A percentile compares a stretch with the other conserved stretches of the same genome.
Evolutionary conservation across 345 rosid species (phyloP).

Genomic region (Acer campestre): DNA sequence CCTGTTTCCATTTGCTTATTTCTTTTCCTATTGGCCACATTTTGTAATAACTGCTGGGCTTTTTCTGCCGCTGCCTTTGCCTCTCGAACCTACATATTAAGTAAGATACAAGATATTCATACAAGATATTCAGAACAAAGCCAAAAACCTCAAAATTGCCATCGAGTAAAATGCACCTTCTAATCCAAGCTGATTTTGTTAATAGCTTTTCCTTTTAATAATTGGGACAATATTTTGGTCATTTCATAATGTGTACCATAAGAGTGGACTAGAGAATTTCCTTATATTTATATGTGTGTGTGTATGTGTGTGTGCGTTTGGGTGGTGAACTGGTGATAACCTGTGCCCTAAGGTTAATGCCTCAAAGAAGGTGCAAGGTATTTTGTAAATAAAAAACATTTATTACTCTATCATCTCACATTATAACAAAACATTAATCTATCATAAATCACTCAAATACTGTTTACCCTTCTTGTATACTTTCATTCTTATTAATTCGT

Average conservation of each 20-base stretch:
- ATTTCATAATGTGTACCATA: background rate
- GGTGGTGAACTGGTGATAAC: no score
- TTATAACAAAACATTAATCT: no score
- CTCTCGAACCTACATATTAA: conserved; percentile 60
- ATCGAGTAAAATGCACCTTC: background rate
- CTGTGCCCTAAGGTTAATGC: no score
- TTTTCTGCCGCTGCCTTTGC: conserved; percentile 78
- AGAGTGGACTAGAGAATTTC: background rate
- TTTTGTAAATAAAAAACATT: no score
- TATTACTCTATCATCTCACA: no score
- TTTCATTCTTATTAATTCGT: no score
- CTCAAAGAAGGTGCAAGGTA: no score
- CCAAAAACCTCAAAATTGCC: background rate
- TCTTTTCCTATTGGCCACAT: conserved; percentile 80
- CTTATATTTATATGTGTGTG: no score
- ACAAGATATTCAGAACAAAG: background rate
- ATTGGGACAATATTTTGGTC: background rate
- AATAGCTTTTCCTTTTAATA: conserved; percentile 14
- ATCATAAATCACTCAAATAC: no score
- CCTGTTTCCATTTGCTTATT: conserved; percentile 64
- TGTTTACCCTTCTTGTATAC: no score
- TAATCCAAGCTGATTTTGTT: conserved; percentile 6
- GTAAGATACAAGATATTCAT: conserved; percentile 1
- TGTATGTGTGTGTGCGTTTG: no score
- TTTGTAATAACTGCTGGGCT: conserved; percentile 75